Percentiles rank a stretch among this genome's conserved stretches.
Conservation (phyloP, 768 basidiomycete species). For the Lactarius deliciosus region DNA sequence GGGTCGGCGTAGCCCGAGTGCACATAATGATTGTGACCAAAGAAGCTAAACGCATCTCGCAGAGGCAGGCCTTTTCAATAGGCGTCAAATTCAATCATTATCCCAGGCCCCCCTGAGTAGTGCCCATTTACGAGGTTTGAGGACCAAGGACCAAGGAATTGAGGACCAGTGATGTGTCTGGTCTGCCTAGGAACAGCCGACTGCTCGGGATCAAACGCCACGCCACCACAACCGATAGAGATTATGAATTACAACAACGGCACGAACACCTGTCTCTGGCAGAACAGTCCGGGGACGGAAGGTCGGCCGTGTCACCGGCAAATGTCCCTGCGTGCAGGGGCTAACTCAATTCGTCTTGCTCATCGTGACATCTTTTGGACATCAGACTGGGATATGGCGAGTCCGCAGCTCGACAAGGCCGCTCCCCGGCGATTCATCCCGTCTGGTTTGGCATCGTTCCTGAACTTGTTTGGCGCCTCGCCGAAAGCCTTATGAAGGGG, state of each 20-base stretch:
- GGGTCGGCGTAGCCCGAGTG: conserved; percentile 22
- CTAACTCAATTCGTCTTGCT: conserved; percentile 30
- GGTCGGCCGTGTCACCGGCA: conserved; percentile 26
- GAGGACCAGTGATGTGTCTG: neutral
- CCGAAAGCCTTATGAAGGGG: conserved; percentile 30
- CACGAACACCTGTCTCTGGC: conserved; percentile 16
- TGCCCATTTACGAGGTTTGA: neutral
- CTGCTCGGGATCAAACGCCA: conserved; percentile 13
- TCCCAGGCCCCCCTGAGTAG: conserved; percentile 9
- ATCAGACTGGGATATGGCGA: conserved; percentile 19
- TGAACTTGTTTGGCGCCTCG: conserved; percentile 28
- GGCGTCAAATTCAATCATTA: conserved; percentile 19
- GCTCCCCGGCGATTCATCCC: conserved; percentile 24
- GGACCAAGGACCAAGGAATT: conserved; percentile 4
- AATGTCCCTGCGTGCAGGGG: conserved; percentile 21
- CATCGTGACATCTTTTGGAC: conserved; percentile 26
- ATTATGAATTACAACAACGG: conserved; percentile 22
- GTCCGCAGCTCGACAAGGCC: conserved; percentile 27
- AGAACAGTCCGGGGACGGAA: conserved; percentile 13
- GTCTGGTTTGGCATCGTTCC: conserved; percentile 27
- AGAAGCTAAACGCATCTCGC: conserved; percentile 21
- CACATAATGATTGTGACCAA: conserved; percentile 12
- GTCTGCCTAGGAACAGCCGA: conserved; percentile 12
- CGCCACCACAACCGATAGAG: conserved; percentile 23
- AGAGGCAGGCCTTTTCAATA: conserved; percentile 14